phyloP scores from a whole-genome alignment of 176 grass and related monocot genomes.

The Triticum urartu region DNA sequence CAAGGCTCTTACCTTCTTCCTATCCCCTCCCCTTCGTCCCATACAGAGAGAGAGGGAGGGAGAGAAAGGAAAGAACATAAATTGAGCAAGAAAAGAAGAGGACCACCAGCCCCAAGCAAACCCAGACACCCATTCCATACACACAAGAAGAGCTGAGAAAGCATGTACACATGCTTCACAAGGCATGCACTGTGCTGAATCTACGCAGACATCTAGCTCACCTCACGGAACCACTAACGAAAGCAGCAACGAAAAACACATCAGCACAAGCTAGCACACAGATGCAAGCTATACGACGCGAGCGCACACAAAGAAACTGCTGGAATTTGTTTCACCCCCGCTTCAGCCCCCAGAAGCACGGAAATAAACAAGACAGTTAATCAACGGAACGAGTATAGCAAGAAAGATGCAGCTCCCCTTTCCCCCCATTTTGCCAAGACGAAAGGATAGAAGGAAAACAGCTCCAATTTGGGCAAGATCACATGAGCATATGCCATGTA shows the following conservation, averaged over 20 bases:
- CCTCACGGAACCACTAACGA: constrained; percentile 41
- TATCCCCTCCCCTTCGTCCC: background rate
- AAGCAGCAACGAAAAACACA: constrained; percentile 31
- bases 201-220: constrained; percentile 54
- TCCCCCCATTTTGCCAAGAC: constrained; percentile 2
- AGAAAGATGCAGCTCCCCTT: constrained; percentile 29
- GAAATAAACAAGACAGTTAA: constrained; percentile 43
- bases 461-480: constrained; percentile 25
- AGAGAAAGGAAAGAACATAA: constrained; percentile 54
- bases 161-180: constrained; percentile 42
- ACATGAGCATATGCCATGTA: background rate
- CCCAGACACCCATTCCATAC: constrained; percentile 30
- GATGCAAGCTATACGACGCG: background rate
- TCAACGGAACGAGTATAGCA: constrained; percentile 28
- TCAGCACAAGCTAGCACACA: background rate
- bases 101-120: constrained; percentile 44
- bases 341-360: constrained; percentile 19
- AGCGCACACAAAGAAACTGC: constrained; percentile 32
- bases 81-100: constrained; percentile 54
- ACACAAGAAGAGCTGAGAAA: constrained; percentile 26
- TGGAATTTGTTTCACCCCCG: constrained; percentile 40
- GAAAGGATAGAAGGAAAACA: constrained; percentile 18
- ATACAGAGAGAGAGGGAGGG: background rate
- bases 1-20: background rate
- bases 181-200: constrained; percentile 63